Evolutionary conservation across 345 rosid genomes (phyloP).

Genomic region (Pugionium dolabratum): DNA sequence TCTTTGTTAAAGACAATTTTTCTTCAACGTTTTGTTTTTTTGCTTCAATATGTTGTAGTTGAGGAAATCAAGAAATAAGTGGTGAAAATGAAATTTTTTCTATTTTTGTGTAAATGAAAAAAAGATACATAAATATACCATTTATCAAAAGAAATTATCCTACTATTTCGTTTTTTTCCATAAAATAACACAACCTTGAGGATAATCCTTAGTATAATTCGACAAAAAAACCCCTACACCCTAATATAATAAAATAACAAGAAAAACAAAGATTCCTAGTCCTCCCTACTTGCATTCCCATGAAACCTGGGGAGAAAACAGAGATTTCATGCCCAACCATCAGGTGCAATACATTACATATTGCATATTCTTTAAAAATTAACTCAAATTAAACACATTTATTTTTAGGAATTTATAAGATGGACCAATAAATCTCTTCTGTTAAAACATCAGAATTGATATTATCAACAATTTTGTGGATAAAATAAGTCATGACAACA

Average conservation of each 20-base stretch:
- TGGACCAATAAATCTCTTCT: not conserved
- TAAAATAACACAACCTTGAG: too few species aligned
- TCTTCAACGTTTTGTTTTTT: slow-evolving; percentile 21
- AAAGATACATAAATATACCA: not conserved
- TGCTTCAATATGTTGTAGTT: slow-evolving; percentile 27
- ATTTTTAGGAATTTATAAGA: not conserved
- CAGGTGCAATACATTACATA: not conserved
- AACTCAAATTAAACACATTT: not conserved
- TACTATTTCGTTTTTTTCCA: too few species aligned
- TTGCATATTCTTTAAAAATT: not conserved
- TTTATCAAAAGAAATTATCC: too few species aligned
- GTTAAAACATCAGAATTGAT: not conserved
- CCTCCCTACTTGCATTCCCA: slow-evolving; percentile 24
- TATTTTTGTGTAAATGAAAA: slow-evolving; percentile 2
- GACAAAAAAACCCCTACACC: not conserved
- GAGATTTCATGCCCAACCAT: slow-evolving; percentile 6
- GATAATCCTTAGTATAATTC: too few species aligned
- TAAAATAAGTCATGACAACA: not conserved
- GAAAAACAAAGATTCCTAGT: slow-evolving; percentile 37
- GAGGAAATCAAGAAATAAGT: slow-evolving; percentile 18
- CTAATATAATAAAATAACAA: not conserved
- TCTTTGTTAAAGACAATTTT: not conserved
- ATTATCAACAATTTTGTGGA: not conserved
- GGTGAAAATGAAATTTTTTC: slow-evolving; percentile 9
- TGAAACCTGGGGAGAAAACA: slow-evolving; percentile 2